Evolutionary conservation across 345 rosid species (phyloP), one percentile per base, ranked within the genome.

Genomic region (Moricandia moricandioides): DNA sequence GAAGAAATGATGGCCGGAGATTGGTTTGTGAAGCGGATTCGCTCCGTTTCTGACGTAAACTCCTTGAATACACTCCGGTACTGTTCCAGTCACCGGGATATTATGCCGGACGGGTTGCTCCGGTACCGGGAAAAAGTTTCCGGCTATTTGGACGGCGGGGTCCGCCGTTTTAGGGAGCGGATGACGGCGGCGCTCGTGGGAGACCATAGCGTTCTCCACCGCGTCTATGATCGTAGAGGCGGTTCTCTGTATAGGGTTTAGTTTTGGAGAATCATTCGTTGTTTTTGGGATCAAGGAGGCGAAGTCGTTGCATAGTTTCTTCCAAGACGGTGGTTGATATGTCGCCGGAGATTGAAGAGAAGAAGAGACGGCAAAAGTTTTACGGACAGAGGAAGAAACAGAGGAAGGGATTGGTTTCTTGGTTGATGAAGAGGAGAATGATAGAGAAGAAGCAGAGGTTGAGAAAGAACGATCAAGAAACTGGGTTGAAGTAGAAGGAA

Each of bases 31-130:
- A 43, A 88, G 88, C 4, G 97, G 97, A 74, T 89, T 92, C 0
- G 97, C 96, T 29, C 97, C 97, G 84, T 92, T 92, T 62, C 97
- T 75, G 12, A 87, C 85, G 43, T 89, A 92, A 9, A 82, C 88
- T 14, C 97, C 97, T 27, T 69, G 82, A 57, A 92, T 83, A 39
- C 86, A 84, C 0, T 83, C 83, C 0, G 97, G 97, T 59, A 92
- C 72, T 71, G 79, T 56, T 3, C 96, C 97, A 10, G 74, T 52
- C 17, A 90, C 86, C 0, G 89, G 89, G 10, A 92, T 86, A 14
- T 71, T 47, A n/a, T 79, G 89, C 2, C 1, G 66, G 62, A 87
- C 85, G 12, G 94, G 83, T 16, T 85, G 85, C 52, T 90, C 89
- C 4, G 89, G 86, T 0, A 92, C 96, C 2, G 97, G 97, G 16